Percentiles rank a stretch among this genome's conserved stretches.
These are phyloP conservation scores for Fusarium begoniae DNA, from an alignment of 2,329 filamentous ascomycete species.

Conservation along the genomic window DNA sequence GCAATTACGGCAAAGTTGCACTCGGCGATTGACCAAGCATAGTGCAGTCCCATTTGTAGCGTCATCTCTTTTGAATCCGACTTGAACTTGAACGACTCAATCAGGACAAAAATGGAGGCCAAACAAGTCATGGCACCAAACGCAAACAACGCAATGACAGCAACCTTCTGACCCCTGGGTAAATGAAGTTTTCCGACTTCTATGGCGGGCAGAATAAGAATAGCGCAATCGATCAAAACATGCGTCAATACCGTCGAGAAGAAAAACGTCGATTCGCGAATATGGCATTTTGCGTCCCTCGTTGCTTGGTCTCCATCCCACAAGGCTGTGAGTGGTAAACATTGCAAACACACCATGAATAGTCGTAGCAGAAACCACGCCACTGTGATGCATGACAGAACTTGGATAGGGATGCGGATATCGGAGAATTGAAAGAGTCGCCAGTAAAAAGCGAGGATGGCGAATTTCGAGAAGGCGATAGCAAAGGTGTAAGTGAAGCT, in stretches of 20 bases:
- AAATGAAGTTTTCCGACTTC: slow-evolving; percentile 46
- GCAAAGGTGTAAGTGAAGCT: slow-evolving; percentile 44
- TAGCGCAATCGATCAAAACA: slow-evolving; percentile 45
- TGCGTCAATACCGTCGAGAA: slow-evolving; percentile 46
- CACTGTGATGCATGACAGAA: slow-evolving; percentile 36
- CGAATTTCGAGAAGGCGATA: slow-evolving; percentile 43
- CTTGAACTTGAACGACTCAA: slow-evolving; percentile 36
- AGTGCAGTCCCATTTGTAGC: slow-evolving; percentile 38
- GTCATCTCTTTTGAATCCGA: slow-evolving; percentile 38
- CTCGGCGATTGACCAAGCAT: slow-evolving; percentile 44
- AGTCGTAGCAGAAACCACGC: slow-evolving; percentile 44
- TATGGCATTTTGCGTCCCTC: slow-evolving; percentile 40
- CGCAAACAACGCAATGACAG: slow-evolving; percentile 43
- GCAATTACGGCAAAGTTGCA: slow-evolving; percentile 44
- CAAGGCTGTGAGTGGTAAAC: slow-evolving; percentile 45
- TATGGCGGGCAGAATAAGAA: slow-evolving; percentile 45
- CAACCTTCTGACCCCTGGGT: slow-evolving; percentile 41
- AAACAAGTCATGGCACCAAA: slow-evolving; percentile 43
- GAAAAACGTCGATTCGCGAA: slow-evolving; percentile 46
- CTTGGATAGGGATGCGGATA: slow-evolving; percentile 42
- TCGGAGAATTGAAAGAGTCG: slow-evolving; percentile 43
- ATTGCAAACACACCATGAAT: slow-evolving; percentile 47
- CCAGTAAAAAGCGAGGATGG: slow-evolving; percentile 45
- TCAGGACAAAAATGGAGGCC: slow-evolving; percentile 42
- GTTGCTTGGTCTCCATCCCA: slow-evolving; percentile 44